Conservation (phyloP, 768 basidiomycete species). For the Podaxis sp. region DNA sequence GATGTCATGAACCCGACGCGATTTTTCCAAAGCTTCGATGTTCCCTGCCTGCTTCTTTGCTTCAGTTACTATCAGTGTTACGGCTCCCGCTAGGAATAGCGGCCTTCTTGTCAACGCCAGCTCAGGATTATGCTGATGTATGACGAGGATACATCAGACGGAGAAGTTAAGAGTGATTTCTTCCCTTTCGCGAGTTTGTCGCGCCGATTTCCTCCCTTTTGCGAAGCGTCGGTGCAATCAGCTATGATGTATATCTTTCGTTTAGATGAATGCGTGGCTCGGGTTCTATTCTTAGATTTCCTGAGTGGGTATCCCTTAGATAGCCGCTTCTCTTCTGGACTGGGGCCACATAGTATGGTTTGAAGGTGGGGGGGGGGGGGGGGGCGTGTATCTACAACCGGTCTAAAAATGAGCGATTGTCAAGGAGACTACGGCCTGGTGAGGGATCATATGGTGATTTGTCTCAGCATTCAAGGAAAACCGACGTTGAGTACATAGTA, state of each 20-base stretch:
- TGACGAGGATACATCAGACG: neutral
- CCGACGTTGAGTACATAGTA: neutral
- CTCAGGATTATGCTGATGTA: slow-evolving; percentile 2
- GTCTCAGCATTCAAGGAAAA: neutral
- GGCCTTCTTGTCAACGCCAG: neutral
- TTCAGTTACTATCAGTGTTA: slow-evolving; percentile 1
- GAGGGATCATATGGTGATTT: neutral
- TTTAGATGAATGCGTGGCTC: neutral
- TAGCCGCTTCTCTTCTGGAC: neutral
- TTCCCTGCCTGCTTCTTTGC: slow-evolving; percentile 4
- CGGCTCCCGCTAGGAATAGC: slow-evolving; percentile 2
- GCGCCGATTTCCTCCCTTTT: neutral
- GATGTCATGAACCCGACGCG: slow-evolving; percentile 7
- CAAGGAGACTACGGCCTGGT: neutral
- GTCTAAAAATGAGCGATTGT: neutral
- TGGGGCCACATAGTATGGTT: neutral
- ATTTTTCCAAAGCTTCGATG: neutral
- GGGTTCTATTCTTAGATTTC: slow-evolving; percentile 2
- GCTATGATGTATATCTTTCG: slow-evolving; percentile 4
- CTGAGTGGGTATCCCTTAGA: neutral
- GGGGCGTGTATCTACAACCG: neutral
- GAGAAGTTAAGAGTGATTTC: neutral
- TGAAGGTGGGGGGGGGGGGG: neutral
- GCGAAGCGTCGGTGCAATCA: slow-evolving; percentile 5
- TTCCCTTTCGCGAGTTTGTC: neutral